Percentiles rank a stretch among this genome's conserved stretches.
Evolutionary conservation across 2,329 filamentous ascomycete genomes (phyloP).

Genomic region (Monilinia polystroma): DNA sequence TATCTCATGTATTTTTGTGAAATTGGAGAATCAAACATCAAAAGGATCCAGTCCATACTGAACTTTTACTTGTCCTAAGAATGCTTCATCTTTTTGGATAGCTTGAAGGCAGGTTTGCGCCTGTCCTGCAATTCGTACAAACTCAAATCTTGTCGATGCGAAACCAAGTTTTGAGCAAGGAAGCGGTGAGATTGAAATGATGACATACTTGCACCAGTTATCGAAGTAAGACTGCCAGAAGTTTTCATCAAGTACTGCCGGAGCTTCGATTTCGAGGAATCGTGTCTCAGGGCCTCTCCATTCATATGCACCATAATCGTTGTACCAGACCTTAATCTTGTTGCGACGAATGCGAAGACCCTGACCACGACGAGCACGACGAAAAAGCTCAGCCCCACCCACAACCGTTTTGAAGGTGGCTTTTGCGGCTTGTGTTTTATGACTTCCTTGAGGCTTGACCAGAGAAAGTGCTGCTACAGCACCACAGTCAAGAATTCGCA

Average conservation of each 20-base stretch:
- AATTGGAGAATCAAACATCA: neutral
- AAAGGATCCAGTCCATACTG: neutral
- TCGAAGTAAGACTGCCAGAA: conserved; percentile 15
- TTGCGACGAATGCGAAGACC: neutral
- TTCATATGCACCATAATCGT: conserved; percentile 13
- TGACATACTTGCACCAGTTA: conserved; percentile 9
- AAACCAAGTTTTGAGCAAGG: neutral
- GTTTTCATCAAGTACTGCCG: neutral
- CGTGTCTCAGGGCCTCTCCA: conserved; percentile 16
- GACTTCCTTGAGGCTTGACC: neutral
- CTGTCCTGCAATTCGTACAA: neutral
- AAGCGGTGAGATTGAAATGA: neutral
- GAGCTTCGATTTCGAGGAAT: conserved; percentile 16
- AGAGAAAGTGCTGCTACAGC: conserved; percentile 7
- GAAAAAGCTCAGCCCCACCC: neutral
- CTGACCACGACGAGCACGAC: neutral
- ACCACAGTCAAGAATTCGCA: conserved; percentile 1
- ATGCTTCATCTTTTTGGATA: conserved; percentile 2
- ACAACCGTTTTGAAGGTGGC: conserved; percentile 2
- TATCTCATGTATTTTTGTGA: neutral
- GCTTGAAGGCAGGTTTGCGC: conserved; percentile 13
- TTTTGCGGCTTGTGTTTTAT: conserved; percentile 12
- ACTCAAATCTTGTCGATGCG: neutral
- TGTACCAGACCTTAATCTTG: conserved; percentile 21
- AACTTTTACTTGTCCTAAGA: neutral